Percentiles rank a stretch among this genome's conserved stretches.
These are phyloP conservation scores for Aspergillus intermedius DNA, from an alignment of 2,329 filamentous ascomycete genomes.

Conservation along the genomic window DNA sequence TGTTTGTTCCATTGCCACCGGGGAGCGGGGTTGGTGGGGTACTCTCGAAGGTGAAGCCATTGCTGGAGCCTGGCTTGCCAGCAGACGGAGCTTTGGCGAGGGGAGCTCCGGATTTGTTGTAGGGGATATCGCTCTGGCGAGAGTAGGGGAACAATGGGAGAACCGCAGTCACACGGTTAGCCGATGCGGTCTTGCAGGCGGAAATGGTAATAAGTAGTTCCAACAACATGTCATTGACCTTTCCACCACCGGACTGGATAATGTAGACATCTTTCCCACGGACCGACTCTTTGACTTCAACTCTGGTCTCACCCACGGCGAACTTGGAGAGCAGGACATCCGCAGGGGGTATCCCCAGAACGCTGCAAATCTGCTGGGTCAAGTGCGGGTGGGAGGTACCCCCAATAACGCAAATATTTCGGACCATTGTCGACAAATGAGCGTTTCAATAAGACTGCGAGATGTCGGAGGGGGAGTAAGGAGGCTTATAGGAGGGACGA, in stretches of 20 bases:
- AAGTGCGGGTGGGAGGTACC: slow-evolving; percentile 88
- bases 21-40: slow-evolving; percentile 79
- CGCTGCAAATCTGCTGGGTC: slow-evolving; percentile 78
- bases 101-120: slow-evolving; percentile 90
- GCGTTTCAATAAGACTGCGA: slow-evolving; percentile 8
- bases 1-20: slow-evolving; percentile 58
- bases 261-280: slow-evolving; percentile 99
- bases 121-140: slow-evolving; percentile 89
- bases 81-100: slow-evolving; percentile 60
- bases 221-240: slow-evolving; percentile 93
- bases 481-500: slow-evolving; percentile 4
- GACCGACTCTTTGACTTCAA: slow-evolving; percentile 93
- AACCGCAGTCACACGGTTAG: slow-evolving; percentile 86
- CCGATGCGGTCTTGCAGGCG: slow-evolving; percentile 93
- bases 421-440: slow-evolving; percentile 59
- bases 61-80: slow-evolving; percentile 33
- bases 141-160: slow-evolving; percentile 96
- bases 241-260: slow-evolving; percentile 85
- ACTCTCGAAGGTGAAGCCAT: slow-evolving; percentile 79
- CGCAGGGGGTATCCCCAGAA: slow-evolving; percentile 78
- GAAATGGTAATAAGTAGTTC: slow-evolving; percentile 97
- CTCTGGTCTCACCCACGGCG: slow-evolving; percentile 87
- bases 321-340: slow-evolving; percentile 86
- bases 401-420: slow-evolving; percentile 89
- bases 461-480: slow-evolving; percentile 10